Evolutionary conservation across 768 basidiomycete genomes (phyloP).

Genomic region (Gymnopilus dilepis): DNA sequence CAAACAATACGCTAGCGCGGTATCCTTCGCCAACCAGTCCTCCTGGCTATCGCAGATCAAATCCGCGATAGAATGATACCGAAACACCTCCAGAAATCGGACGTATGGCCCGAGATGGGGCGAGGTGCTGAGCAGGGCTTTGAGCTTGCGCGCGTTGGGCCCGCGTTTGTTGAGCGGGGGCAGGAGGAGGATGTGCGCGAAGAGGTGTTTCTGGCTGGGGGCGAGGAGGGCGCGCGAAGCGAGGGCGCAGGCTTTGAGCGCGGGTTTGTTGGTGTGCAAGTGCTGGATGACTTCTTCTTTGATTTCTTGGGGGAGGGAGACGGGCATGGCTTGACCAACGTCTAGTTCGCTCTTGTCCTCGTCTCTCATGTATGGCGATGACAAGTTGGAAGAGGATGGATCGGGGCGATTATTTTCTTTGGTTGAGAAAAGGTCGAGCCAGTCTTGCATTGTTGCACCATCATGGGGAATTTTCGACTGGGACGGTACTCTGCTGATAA

Average conservation of each 20-base stretch:
- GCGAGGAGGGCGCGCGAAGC: not conserved
- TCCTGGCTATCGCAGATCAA: not conserved
- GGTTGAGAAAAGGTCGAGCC: no score
- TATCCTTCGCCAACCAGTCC: conserved; percentile 5
- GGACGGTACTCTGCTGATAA: no score
- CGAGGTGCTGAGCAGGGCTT: not conserved
- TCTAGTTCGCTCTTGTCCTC: not conserved
- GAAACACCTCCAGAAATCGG: not conserved
- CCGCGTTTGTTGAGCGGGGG: not conserved
- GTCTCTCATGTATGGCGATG: not conserved
- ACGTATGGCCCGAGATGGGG: not conserved
- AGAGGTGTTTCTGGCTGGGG: not conserved
- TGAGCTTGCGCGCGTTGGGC: not conserved
- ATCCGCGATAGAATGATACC: not conserved
- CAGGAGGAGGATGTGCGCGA: not conserved
- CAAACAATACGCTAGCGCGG: not conserved
- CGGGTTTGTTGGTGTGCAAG: not conserved
- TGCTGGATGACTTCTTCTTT: not conserved
- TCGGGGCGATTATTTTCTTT: no score
- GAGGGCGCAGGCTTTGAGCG: not conserved
- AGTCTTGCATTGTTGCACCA: no score
- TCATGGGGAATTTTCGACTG: no score
- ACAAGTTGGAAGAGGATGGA: no score
- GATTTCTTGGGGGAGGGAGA: not conserved
- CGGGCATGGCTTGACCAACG: not conserved